These are phyloP conservation scores for Cercospora sp. DNA, from an alignment of 2,329 filamentous ascomycete species.

Conservation along the genomic window DNA sequence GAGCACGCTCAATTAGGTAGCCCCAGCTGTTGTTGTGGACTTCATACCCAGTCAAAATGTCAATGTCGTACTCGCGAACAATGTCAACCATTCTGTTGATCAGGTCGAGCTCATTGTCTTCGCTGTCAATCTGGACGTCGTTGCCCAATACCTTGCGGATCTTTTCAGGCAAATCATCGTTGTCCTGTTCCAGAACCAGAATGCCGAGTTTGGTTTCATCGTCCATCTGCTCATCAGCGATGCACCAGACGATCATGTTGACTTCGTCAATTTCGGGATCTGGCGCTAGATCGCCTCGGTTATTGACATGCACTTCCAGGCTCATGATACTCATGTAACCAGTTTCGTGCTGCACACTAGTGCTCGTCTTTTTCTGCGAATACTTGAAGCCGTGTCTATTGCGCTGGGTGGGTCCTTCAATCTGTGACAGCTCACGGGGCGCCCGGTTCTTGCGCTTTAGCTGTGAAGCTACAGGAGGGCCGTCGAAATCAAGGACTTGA, in stretches of 20 bases:
- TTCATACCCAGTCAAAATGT: constrained; percentile 92
- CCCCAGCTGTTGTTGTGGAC: constrained; percentile 94
- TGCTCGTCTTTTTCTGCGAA: constrained; percentile 71
- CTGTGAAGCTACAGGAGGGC: constrained; percentile 33
- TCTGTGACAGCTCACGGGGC: constrained; percentile 67
- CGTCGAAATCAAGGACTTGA: constrained; percentile 34
- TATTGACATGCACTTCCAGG: constrained; percentile 88
- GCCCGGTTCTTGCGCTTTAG: constrained; percentile 38
- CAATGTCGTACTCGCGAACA: constrained; percentile 80
- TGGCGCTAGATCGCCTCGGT: constrained; percentile 73
- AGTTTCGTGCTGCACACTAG: constrained; percentile 76
- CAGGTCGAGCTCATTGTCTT: constrained; percentile 78
- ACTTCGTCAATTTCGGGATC: constrained; percentile 91
- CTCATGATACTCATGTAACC: constrained; percentile 98
- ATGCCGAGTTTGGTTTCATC: constrained; percentile 70
- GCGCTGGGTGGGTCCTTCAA: constrained; percentile 82
- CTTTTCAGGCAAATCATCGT: constrained; percentile 58
- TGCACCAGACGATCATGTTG: constrained; percentile 84
- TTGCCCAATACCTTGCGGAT: constrained; percentile 60
- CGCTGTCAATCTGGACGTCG: constrained; percentile 66
- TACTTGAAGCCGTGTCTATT: constrained; percentile 83
- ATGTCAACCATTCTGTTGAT: constrained; percentile 84
- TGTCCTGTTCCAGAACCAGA: constrained; percentile 59
- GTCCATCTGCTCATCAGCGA: constrained; percentile 64
- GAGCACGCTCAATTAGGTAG: constrained; percentile 86